Evolutionary conservation across 768 basidiomycete genomes (phyloP).

Genomic region (Gloeopeniophorella convolvens): DNA sequence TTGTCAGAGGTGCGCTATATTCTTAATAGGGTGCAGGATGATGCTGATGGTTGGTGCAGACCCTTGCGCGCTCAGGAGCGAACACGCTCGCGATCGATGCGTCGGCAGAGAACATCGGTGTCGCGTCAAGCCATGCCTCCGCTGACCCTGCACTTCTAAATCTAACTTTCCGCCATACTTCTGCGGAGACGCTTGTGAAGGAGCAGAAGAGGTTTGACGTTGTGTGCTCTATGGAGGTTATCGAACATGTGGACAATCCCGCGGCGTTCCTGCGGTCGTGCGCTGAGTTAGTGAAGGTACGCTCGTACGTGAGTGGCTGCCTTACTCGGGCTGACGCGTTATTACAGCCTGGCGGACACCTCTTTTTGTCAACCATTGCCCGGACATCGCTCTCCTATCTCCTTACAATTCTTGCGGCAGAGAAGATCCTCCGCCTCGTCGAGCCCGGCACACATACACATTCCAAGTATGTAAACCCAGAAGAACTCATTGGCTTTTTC

Average conservation of each 20-base stretch:
- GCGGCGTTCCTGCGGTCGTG: slow-evolving; percentile 74
- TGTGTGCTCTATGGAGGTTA: slow-evolving; percentile 95
- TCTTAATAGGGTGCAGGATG: background rate
- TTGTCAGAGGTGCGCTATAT: slow-evolving; percentile 68
- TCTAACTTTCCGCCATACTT: slow-evolving; percentile 62
- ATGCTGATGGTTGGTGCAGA: slow-evolving; percentile 46
- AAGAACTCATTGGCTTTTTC: slow-evolving; percentile 83
- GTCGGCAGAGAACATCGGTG: slow-evolving; percentile 76
- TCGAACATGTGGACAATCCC: slow-evolving; percentile 97
- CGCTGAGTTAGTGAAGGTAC: slow-evolving; percentile 80
- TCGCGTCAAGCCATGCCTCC: slow-evolving; percentile 77
- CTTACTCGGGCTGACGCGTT: too few species aligned
- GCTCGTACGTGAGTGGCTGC: too few species aligned
- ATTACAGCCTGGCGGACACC: slow-evolving; percentile 94
- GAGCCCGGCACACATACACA: slow-evolving; percentile 86
- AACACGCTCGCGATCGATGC: slow-evolving; percentile 91
- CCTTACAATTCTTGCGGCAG: slow-evolving; percentile 71
- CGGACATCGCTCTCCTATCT: slow-evolving; percentile 72
- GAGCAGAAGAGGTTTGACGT: slow-evolving; percentile 73
- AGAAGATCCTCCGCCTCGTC: slow-evolving; percentile 75
- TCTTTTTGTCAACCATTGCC: slow-evolving; percentile 93
- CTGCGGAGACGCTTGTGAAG: slow-evolving; percentile 67
- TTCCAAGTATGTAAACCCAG: slow-evolving; percentile 82
- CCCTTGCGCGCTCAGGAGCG: slow-evolving; percentile 81
- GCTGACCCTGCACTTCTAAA: slow-evolving; percentile 58